Evolutionary conservation across 2,329 filamentous ascomycete species (phyloP).

Genomic region (Colletotrichum sp.): DNA sequence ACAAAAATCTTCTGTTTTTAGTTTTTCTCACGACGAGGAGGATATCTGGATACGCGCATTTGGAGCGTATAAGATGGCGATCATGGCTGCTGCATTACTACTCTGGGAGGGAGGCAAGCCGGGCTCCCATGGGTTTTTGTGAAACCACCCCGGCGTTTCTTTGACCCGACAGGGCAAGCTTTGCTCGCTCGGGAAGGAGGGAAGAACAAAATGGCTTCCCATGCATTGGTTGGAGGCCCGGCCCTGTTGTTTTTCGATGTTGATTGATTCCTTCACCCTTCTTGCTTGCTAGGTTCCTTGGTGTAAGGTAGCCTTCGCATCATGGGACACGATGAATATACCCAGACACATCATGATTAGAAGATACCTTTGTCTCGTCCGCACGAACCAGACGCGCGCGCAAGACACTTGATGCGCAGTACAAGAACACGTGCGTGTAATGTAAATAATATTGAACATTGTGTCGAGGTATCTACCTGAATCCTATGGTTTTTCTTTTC

Average conservation of each 20-base stretch:
- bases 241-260: background rate
- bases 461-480: slow-evolving; percentile 10
- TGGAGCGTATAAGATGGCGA: slow-evolving; percentile 3
- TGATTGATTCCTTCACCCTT: background rate
- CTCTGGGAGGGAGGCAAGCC: background rate
- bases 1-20: background rate
- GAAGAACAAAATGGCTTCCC: background rate
- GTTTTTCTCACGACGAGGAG: slow-evolving; percentile 6
- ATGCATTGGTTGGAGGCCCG: background rate
- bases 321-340: slow-evolving; percentile 19
- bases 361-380: background rate
- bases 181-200: background rate
- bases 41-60: slow-evolving; percentile 10
- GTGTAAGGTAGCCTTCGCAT: background rate
- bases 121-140: background rate
- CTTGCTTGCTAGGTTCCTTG: background rate
- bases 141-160: background rate
- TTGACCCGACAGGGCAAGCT: background rate
- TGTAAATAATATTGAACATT: background rate
- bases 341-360: slow-evolving; percentile 18
- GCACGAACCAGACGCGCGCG: background rate
- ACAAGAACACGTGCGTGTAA: background rate
- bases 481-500: background rate
- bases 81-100: slow-evolving; percentile 2
- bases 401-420: background rate